phyloP scores from a whole-genome alignment of 2,329 filamentous ascomycete species.

The Knufia fluminis region DNA sequence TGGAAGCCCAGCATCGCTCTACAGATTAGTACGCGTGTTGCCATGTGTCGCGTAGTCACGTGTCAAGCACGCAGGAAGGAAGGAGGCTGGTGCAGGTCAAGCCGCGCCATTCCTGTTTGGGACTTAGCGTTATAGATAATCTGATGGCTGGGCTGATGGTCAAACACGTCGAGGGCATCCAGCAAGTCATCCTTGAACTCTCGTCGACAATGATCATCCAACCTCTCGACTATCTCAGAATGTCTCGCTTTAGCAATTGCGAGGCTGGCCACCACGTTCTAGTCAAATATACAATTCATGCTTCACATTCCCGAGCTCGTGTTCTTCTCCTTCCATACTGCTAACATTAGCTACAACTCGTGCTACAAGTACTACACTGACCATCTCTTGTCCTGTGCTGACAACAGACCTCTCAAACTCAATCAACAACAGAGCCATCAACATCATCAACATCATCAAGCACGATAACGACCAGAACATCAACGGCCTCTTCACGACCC shows the following conservation, averaged over 20 bases:
- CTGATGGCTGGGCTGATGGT: neutral
- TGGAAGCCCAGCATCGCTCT: too few species aligned
- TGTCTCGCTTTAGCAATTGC: neutral
- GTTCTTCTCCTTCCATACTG: slow-evolving; percentile 1
- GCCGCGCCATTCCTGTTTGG: neutral
- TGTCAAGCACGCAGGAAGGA: neutral
- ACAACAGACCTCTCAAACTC: neutral
- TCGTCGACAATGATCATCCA: neutral
- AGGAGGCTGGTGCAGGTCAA: neutral
- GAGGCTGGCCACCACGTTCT: slow-evolving; percentile 2
- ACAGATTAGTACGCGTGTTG: neutral
- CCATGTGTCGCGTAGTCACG: neutral
- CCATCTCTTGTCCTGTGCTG: neutral
- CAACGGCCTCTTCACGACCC: neutral
- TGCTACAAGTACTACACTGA: neutral
- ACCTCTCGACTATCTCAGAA: neutral
- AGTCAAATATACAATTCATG: slow-evolving; percentile 4
- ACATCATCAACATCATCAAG: too few species aligned
- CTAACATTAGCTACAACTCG: slow-evolving; percentile 4
- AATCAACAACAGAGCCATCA: neutral
- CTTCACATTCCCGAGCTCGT: neutral
- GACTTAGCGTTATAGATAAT: neutral
- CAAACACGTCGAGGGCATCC: neutral
- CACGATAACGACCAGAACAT: neutral
- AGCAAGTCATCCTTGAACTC: neutral